Conservation (phyloP, 2,329 filamentous ascomycete species). For the Sporothrix brasiliensis region DNA sequence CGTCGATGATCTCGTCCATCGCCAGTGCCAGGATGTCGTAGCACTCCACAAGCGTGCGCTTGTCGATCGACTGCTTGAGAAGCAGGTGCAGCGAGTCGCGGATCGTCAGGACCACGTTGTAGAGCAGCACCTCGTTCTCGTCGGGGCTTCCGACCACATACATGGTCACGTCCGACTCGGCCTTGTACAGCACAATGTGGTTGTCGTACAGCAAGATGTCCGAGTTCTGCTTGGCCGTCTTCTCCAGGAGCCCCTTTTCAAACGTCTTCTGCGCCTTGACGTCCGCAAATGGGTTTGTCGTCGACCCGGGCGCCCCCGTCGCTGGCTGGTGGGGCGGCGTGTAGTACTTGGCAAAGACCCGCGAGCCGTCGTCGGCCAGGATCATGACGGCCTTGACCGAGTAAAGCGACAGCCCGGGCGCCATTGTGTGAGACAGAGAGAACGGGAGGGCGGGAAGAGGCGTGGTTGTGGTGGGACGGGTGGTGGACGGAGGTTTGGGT, state of each 20-base stretch:
- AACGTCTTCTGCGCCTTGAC: conserved; percentile 94
- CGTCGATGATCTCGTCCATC: conserved; percentile 93
- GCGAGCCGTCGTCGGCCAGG: conserved; percentile 82
- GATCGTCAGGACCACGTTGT: conserved; percentile 90
- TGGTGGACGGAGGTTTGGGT: neutral
- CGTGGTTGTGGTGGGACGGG: conserved; percentile 18
- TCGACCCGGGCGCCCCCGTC: conserved; percentile 3
- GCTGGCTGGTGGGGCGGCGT: conserved; percentile 57
- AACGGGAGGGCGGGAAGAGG: neutral
- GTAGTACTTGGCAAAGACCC: conserved; percentile 96
- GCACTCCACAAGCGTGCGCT: conserved; percentile 97
- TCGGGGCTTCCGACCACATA: conserved; percentile 90
- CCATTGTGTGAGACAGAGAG: conserved; percentile 33
- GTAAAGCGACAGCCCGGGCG: conserved; percentile 38
- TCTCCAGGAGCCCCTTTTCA: conserved; percentile 92
- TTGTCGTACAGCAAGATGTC: conserved; percentile 99
- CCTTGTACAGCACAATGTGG: conserved; percentile 95
- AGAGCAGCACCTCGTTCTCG: conserved; percentile 96
- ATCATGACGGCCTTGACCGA: conserved; percentile 49
- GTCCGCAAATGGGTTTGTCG: conserved; percentile 70
- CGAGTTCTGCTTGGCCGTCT: conserved; percentile 90
- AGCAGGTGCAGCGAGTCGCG: conserved; percentile 87
- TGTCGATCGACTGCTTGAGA: conserved; percentile 97
- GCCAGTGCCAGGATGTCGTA: conserved; percentile 94
- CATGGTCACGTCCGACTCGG: conserved; percentile 91